phyloP scores from a whole-genome alignment of 176 grass and related monocot genomes.

The Oropetium thomaeum region DNA sequence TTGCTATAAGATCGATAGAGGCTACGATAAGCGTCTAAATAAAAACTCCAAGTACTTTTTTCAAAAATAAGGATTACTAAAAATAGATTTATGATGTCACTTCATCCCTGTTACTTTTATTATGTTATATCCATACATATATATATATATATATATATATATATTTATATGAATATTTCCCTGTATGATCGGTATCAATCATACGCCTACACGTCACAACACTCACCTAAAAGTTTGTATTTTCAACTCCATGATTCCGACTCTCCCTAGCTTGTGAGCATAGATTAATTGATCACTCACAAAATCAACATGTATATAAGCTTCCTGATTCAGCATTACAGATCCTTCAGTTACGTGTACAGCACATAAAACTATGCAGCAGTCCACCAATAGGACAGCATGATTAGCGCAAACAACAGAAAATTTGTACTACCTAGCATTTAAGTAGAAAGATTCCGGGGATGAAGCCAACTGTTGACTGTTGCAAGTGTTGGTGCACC shows the following conservation, averaged over 20 bases:
- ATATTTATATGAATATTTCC: conserved; percentile 6
- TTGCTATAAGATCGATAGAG: background rate
- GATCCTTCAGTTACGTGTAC: background rate
- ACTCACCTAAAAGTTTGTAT: background rate
- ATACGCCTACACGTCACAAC: conserved; percentile 11
- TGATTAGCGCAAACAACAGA: conserved; percentile 7
- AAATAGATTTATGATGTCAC: background rate
- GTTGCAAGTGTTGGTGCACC: conserved; percentile 39
- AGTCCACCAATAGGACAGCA: background rate
- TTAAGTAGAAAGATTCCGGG: conserved; percentile 15
- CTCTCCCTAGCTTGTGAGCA: background rate
- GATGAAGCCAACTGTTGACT: conserved; percentile 18
- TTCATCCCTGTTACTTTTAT: background rate
- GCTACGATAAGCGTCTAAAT: background rate
- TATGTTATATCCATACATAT: too few species aligned
- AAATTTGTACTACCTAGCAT: background rate
- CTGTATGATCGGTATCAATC: conserved; percentile 35
- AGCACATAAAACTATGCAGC: background rate
- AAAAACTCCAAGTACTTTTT: background rate
- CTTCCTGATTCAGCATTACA: conserved; percentile 9
- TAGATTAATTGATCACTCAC: background rate
- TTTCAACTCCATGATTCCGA: conserved; percentile 13
- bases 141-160: too few species aligned
- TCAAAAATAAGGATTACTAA: background rate
- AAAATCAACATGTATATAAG: background rate